Evolutionary conservation across 306 rosid species (phyloP).

Genomic region (Trifolium subterraneum): DNA sequence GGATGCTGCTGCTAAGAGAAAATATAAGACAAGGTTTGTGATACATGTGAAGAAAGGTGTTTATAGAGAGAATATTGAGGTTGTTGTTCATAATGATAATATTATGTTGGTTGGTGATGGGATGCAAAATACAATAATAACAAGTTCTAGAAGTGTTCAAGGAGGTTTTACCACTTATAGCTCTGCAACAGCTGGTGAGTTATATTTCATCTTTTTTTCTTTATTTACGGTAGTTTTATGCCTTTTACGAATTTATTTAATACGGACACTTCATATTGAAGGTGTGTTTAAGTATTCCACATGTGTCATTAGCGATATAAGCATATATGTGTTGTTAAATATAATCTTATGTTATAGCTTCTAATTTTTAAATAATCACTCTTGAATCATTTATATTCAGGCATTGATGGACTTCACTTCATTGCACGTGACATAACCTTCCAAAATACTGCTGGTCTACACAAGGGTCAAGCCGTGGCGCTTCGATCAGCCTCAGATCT

Average conservation of each 20-base stretch:
- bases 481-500: constrained; percentile 86
- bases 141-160: constrained; percentile 61
- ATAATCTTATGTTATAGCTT: too few relatives aligned
- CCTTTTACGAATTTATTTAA: too few relatives aligned
- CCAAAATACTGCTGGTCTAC: constrained; percentile 68
- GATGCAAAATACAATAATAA: constrained; percentile 57
- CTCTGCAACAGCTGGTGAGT: constrained; percentile 85
- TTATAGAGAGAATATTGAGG: constrained; percentile 77
- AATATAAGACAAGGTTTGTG: constrained; percentile 50
- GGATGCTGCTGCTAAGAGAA: constrained; percentile 66
- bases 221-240: too few relatives aligned
- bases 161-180: constrained; percentile 78
- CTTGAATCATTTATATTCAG: constrained; percentile 25
- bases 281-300: too few relatives aligned
- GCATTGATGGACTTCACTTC: constrained; percentile 75
- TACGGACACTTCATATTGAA: too few relatives aligned
- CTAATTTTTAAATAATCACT: too few relatives aligned
- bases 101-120: constrained; percentile 83
- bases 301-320: too few relatives aligned
- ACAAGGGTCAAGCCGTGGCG: constrained; percentile 83
- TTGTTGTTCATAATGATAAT: constrained; percentile 56
- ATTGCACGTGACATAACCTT: constrained; percentile 75
- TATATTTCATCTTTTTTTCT: neutral
- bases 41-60: constrained; percentile 78
- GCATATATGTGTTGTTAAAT: too few relatives aligned